Evolutionary conservation across 1,139 yeast species (phyloP).

Genomic region (Sporopachydermia cereana): DNA sequence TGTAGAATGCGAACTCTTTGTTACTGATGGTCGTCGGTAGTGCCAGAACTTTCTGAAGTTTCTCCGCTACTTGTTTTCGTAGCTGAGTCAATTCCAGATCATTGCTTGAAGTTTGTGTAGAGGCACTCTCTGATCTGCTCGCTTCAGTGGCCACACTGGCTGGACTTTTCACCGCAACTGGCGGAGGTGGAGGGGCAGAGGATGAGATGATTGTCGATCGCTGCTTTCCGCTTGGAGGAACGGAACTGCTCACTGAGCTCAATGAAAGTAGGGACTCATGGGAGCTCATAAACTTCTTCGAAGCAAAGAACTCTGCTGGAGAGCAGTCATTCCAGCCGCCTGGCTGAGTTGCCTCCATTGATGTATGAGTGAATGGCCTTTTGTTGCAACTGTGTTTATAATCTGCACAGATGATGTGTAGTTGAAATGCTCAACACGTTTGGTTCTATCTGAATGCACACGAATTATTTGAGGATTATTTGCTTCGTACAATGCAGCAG

Average conservation of each 20-base stretch:
- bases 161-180: background rate
- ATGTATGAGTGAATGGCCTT: too few species aligned
- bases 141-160: background rate
- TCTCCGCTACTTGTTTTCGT: background rate
- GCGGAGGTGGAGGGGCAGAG: background rate
- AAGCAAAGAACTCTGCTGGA: constrained; percentile 5
- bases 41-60: background rate
- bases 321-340: constrained; percentile 5
- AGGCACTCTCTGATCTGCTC: too few species aligned
- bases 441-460: too few species aligned
- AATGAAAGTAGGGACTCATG: background rate
- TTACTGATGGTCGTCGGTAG: background rate
- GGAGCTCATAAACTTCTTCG: constrained; percentile 5
- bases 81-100: background rate
- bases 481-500: too few species aligned
- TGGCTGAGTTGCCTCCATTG: background rate
- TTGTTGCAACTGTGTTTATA: too few species aligned
- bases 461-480: too few species aligned
- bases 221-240: constrained; percentile 3
- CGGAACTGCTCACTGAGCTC: constrained; percentile 5
- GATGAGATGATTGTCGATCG: background rate
- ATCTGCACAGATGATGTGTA: too few species aligned
- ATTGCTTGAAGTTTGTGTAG: background rate
- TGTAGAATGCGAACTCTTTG: constrained; percentile 6
- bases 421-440: too few species aligned